phyloP scores from a whole-genome alignment of 1,284 basidiomycete genomes.

The Trichosporon inkin region DNA sequence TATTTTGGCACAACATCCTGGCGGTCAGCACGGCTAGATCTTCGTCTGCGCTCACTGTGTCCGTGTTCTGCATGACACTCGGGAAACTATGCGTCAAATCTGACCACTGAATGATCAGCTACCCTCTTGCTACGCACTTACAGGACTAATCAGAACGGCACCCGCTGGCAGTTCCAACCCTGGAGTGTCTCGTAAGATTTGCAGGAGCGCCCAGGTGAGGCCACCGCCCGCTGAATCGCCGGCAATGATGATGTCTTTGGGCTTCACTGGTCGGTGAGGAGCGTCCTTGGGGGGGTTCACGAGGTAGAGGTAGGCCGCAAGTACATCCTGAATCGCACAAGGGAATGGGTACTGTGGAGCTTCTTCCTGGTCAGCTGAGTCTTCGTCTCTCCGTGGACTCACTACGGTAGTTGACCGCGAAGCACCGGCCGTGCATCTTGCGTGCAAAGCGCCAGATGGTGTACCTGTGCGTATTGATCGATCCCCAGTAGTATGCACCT shows the following conservation, averaged over 20 bases:
- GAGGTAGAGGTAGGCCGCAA: conserved; percentile 76
- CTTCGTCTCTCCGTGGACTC: conserved; percentile 8
- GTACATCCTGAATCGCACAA: conserved; percentile 80
- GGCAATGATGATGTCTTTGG: conserved; percentile 70
- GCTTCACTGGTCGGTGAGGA: conserved; percentile 72
- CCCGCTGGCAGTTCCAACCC: conserved; percentile 79
- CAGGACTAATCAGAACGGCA: conserved; percentile 73
- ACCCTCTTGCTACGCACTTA: conserved; percentile 20
- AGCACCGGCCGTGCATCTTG: conserved; percentile 82
- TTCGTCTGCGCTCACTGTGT: conserved; percentile 57
- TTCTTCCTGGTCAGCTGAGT: conserved; percentile 34
- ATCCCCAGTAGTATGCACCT: conserved; percentile 55
- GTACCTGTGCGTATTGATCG: conserved; percentile 59
- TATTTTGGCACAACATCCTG: conserved; percentile 66
- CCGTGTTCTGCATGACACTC: conserved; percentile 72
- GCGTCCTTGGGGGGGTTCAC: conserved; percentile 67
- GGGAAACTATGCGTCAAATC: conserved; percentile 94
- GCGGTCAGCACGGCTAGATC: conserved; percentile 10
- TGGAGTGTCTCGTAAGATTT: conserved; percentile 77
- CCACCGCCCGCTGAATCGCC: conserved; percentile 96
- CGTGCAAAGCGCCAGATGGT: conserved; percentile 80
- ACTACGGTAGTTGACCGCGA: conserved; percentile 80
- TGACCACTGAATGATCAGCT: conserved; percentile 47
- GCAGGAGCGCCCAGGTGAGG: conserved; percentile 74
- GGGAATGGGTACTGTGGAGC: conserved; percentile 96